Percentiles rank a stretch among this genome's conserved stretches.
phyloP scores from a whole-genome alignment of 2,329 filamentous ascomycete species.

The Exophiala spinifera region DNA sequence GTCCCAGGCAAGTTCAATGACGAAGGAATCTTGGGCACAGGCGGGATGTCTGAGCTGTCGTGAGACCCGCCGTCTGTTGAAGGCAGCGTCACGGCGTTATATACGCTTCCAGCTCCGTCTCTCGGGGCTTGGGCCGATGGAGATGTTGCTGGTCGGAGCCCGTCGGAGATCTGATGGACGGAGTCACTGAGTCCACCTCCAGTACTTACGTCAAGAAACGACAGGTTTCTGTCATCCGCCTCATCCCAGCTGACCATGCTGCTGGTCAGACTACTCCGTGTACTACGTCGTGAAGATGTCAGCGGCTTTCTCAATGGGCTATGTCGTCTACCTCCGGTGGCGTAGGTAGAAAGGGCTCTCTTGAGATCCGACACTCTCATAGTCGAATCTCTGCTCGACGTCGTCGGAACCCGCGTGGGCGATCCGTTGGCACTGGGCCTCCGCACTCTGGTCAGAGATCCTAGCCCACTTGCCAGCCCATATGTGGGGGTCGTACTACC shows the following conservation, averaged over 20 bases:
- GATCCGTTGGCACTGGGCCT: conserved; percentile 39
- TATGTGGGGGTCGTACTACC: conserved; percentile 23
- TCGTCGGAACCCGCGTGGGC: conserved; percentile 33
- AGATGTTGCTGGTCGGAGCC: conserved; percentile 8
- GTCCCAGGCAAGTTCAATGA: conserved; percentile 41
- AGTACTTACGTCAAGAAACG: conserved; percentile 22
- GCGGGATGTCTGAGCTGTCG: conserved; percentile 39
- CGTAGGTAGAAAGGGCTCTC: conserved; percentile 45
- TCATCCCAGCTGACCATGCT: conserved; percentile 43
- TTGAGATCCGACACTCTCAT: conserved; percentile 49
- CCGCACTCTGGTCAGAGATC: conserved; percentile 33
- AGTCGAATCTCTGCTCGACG: conserved; percentile 44
- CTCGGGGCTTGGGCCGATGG: neutral
- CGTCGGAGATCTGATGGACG: neutral
- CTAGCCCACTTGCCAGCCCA: conserved; percentile 27
- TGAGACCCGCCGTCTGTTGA: conserved; percentile 10
- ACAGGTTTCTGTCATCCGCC: conserved; percentile 24
- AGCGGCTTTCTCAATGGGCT: conserved; percentile 41
- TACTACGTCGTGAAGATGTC: conserved; percentile 25
- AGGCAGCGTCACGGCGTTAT: conserved; percentile 17
- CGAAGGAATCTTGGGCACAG: conserved; percentile 46
- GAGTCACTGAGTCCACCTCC: neutral
- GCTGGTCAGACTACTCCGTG: conserved; percentile 41
- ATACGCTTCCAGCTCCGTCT: conserved; percentile 10
- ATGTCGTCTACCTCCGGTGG: conserved; percentile 35